Evolutionary conservation across 345 rosid species (phyloP).

Genomic region (Excoecaria agallocha): DNA sequence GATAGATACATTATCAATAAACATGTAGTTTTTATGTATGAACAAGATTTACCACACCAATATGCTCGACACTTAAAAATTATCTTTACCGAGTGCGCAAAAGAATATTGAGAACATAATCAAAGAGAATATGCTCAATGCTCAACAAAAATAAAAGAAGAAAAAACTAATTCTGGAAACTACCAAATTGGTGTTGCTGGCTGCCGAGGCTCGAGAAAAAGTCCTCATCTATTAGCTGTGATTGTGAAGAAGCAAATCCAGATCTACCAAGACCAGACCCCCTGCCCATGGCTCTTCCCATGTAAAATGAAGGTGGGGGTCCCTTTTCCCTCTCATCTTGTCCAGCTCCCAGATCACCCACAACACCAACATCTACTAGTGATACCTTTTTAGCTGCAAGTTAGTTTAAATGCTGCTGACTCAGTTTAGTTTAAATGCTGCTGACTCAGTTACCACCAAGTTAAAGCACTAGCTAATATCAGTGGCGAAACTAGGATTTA

Average conservation of each 20-base stretch:
- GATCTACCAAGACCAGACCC: conserved; percentile 77
- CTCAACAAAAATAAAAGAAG: conserved; percentile 12
- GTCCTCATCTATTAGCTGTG: conserved; percentile 46
- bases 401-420: conserved; percentile 9
- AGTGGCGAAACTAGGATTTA: too few species aligned
- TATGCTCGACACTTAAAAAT: neutral
- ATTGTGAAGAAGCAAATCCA: conserved; percentile 39
- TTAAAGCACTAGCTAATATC: neutral
- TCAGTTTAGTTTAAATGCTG: conserved; percentile 11
- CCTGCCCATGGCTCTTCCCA: conserved; percentile 90
- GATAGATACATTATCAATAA: conserved; percentile 10
- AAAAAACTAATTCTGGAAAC: conserved; percentile 45
- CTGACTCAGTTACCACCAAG: conserved; percentile 5
- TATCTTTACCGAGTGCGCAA: conserved; percentile 1
- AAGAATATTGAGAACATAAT: conserved; percentile 1
- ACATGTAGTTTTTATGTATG: neutral
- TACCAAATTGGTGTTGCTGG: conserved; percentile 62
- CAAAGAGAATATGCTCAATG: neutral
- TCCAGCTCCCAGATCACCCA: conserved; percentile 60
- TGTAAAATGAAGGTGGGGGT: conserved; percentile 54
- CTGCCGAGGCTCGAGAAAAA: conserved; percentile 63
- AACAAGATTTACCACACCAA: conserved; percentile 16
- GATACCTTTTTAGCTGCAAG: conserved; percentile 93
- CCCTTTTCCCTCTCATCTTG: conserved; percentile 64
- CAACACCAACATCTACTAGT: conserved; percentile 75